phyloP scores from a whole-genome alignment of 2,329 filamentous ascomycete genomes.

The Trichoderma semiorbis region DNA sequence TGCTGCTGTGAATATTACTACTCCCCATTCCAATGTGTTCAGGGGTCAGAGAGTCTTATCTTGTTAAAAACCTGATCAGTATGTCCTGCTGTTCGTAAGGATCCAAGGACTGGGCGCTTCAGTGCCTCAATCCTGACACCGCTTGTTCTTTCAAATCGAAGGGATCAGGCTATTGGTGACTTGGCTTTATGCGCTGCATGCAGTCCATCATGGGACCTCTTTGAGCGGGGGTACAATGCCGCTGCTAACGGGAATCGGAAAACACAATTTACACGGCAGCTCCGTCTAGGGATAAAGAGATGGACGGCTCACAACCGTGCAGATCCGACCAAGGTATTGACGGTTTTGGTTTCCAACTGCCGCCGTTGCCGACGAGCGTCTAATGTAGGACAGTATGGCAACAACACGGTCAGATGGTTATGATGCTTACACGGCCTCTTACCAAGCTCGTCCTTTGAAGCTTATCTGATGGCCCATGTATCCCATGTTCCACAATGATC shows the following conservation, averaged over 20 bases:
- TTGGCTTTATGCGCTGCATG: background rate
- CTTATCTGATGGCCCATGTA: background rate
- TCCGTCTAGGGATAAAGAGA: background rate
- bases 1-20: too few species aligned
- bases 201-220: background rate
- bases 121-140: background rate
- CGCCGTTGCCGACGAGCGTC: background rate
- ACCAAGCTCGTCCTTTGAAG: background rate
- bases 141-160: background rate
- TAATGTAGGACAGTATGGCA: background rate
- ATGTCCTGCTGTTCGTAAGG: background rate
- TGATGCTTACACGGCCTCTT: background rate
- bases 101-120: background rate
- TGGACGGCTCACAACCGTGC: background rate
- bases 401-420: background rate
- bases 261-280: background rate
- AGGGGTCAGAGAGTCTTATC: accelerated
- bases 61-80: background rate
- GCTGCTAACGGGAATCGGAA: background rate
- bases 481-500: background rate
- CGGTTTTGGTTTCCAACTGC: background rate
- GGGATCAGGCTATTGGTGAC: background rate
- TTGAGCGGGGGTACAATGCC: background rate
- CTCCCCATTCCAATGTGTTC: background rate
- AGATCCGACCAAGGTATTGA: background rate